phyloP scores from a whole-genome alignment of 1,284 basidiomycete genomes.

The Chalciporus sp. region DNA sequence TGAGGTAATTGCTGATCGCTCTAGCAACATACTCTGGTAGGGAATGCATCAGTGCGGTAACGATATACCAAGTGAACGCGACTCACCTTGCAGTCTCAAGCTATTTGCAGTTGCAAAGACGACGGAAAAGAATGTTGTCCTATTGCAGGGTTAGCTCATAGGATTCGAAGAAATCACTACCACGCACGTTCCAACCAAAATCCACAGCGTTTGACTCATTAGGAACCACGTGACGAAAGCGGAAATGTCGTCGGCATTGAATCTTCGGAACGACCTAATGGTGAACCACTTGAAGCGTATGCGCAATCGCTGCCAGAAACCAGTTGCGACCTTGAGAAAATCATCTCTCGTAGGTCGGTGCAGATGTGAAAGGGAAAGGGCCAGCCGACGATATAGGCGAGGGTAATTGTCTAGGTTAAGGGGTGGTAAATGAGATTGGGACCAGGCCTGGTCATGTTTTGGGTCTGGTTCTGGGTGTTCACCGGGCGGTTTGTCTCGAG shows the following conservation, averaged over 20 bases:
- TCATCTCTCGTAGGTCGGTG: slow-evolving; percentile 87
- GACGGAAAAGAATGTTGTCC: slow-evolving; percentile 95
- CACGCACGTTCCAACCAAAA: slow-evolving; percentile 90
- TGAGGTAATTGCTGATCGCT: slow-evolving; percentile 91
- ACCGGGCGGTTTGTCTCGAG: slow-evolving; percentile 6
- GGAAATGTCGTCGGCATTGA: slow-evolving; percentile 96
- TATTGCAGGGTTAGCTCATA: slow-evolving; percentile 35
- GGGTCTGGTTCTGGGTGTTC: neutral
- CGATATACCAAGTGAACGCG: neutral
- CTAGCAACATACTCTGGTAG: slow-evolving; percentile 81
- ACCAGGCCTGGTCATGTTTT: slow-evolving; percentile 5
- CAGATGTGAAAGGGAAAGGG: slow-evolving; percentile 73
- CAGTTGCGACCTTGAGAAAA: slow-evolving; percentile 82
- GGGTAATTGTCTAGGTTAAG: slow-evolving; percentile 72
- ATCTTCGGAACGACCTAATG: slow-evolving; percentile 92
- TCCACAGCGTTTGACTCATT: slow-evolving; percentile 93
- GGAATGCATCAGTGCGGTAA: neutral
- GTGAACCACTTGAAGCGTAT: slow-evolving; percentile 99
- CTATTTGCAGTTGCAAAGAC: slow-evolving; percentile 90
- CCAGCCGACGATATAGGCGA: slow-evolving; percentile 76
- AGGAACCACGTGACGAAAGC: slow-evolving; percentile 96
- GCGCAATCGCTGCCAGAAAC: slow-evolving; percentile 87
- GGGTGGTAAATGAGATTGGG: slow-evolving; percentile 23
- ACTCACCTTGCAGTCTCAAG: slow-evolving; percentile 81
- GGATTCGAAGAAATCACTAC: neutral